Percentiles rank a stretch among this genome's conserved stretches.
phyloP scores from a whole-genome alignment of 2,329 filamentous ascomycete species.

The Talaromyces marneffei region DNA sequence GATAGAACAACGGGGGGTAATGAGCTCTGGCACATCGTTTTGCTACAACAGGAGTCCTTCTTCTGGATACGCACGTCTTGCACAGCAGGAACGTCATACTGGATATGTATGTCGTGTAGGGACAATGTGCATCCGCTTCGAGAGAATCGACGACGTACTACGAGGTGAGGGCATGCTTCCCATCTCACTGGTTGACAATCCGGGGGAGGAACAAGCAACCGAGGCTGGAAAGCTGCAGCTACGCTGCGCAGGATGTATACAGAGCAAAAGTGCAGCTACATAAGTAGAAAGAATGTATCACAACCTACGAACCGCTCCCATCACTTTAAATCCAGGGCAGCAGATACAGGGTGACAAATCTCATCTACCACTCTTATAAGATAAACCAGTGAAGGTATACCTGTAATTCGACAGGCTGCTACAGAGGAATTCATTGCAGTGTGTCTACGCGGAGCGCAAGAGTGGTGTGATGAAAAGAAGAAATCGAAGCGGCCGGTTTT shows the following conservation, averaged over 20 bases:
- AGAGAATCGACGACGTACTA: no score
- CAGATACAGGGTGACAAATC: conserved; percentile 72
- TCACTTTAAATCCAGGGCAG: conserved; percentile 72
- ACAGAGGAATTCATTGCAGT: conserved; percentile 25
- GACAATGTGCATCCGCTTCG: background rate
- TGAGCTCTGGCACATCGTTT: background rate
- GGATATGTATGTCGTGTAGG: background rate
- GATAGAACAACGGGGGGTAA: background rate
- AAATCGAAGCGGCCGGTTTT: background rate
- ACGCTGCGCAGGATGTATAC: conserved; percentile 4
- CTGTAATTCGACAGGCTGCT: conserved; percentile 26
- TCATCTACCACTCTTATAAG: conserved; percentile 56
- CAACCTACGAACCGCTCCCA: conserved; percentile 75
- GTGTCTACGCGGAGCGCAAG: conserved; percentile 37
- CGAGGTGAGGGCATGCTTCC: background rate
- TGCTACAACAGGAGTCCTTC: background rate
- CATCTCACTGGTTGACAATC: background rate
- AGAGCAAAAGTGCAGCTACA: background rate
- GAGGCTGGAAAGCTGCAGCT: background rate
- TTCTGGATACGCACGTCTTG: background rate
- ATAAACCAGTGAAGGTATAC: conserved; percentile 35
- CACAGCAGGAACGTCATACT: background rate
- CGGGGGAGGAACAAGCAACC: background rate
- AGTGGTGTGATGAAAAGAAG: conserved; percentile 28
- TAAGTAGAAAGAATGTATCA: conserved; percentile 53